phyloP scores from a whole-genome alignment of 306 rosid genomes.

The Gleditsia sinensis region DNA sequence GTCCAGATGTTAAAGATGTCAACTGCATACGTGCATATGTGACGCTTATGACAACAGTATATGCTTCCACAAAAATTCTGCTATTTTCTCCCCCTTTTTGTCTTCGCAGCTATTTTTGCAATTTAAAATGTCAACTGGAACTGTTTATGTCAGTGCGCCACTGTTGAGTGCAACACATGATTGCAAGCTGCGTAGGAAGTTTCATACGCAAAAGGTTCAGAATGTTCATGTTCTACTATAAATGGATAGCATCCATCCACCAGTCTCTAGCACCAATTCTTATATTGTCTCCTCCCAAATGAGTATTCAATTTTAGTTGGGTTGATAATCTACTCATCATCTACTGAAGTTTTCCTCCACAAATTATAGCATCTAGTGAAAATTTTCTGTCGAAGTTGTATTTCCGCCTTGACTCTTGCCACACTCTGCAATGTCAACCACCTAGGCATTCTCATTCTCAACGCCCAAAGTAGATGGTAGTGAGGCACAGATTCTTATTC shows the following conservation, averaged over 20 bases:
- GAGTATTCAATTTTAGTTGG: constrained; percentile 15
- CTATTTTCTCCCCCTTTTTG: not conserved
- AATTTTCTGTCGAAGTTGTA: not conserved
- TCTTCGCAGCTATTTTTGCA: constrained; percentile 7
- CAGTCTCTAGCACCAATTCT: not conserved
- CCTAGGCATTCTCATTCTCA: not conserved
- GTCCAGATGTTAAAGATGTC: not conserved
- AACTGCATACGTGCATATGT: not conserved
- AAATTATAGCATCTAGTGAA: constrained; percentile 22
- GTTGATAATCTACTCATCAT: constrained; percentile 43
- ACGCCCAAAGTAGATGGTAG: constrained; percentile 24
- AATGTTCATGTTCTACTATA: not conserved
- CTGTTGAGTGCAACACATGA: constrained; percentile 5
- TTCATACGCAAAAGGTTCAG: not conserved
- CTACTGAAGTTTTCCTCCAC: constrained; percentile 16
- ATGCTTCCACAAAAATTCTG: too few relatives aligned
- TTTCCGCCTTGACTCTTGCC: constrained; percentile 10
- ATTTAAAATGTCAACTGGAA: constrained; percentile 24
- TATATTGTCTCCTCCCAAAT: constrained; percentile 19
- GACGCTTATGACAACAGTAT: not conserved
- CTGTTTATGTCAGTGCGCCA: constrained; percentile 6
- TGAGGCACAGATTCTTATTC: not conserved
- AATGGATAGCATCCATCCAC: not conserved
- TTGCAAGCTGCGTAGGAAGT: not conserved
- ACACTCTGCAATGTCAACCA: not conserved